Percentiles rank a stretch among this genome's conserved stretches.
Evolutionary conservation across 768 basidiomycete genomes (phyloP).

Genomic region (Solioccasus polychromus): DNA sequence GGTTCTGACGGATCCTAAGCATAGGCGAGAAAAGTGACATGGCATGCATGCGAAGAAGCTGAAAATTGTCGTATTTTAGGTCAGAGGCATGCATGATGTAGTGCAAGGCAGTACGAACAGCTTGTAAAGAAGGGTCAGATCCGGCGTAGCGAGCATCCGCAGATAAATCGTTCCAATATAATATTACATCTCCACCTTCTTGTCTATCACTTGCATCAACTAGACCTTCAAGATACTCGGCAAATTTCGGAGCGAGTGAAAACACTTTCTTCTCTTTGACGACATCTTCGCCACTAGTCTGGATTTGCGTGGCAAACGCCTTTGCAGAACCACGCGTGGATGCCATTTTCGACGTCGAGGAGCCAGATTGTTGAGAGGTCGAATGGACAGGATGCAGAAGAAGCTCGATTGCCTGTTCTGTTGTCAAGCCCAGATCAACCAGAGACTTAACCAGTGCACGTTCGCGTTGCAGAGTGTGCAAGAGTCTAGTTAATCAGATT

Average conservation of each 20-base stretch:
- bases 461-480: slow-evolving; percentile 75
- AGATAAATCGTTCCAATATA: slow-evolving; percentile 92
- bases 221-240: slow-evolving; percentile 54
- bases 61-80: slow-evolving; percentile 2
- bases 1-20: slow-evolving; percentile 73
- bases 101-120: slow-evolving; percentile 35
- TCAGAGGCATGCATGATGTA: background rate
- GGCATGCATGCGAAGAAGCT: slow-evolving; percentile 26
- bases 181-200: slow-evolving; percentile 72
- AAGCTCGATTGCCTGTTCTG: slow-evolving; percentile 66
- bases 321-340: slow-evolving; percentile 13
- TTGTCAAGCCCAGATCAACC: slow-evolving; percentile 57
- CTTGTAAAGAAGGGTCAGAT: slow-evolving; percentile 50
- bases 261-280: slow-evolving; percentile 72
- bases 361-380: slow-evolving; percentile 41
- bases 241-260: slow-evolving; percentile 54
- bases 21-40: slow-evolving; percentile 69
- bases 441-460: slow-evolving; percentile 57
- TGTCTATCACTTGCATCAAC: slow-evolving; percentile 86
- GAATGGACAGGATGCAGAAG: slow-evolving; percentile 64
- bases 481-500: slow-evolving; percentile 41
- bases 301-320: slow-evolving; percentile 3
- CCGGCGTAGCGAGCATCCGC: slow-evolving; percentile 65
- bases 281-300: slow-evolving; percentile 34
- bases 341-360: background rate